Evolutionary conservation across 768 basidiomycete genomes (phyloP).

Genomic region (Infundibulicybe gibba): DNA sequence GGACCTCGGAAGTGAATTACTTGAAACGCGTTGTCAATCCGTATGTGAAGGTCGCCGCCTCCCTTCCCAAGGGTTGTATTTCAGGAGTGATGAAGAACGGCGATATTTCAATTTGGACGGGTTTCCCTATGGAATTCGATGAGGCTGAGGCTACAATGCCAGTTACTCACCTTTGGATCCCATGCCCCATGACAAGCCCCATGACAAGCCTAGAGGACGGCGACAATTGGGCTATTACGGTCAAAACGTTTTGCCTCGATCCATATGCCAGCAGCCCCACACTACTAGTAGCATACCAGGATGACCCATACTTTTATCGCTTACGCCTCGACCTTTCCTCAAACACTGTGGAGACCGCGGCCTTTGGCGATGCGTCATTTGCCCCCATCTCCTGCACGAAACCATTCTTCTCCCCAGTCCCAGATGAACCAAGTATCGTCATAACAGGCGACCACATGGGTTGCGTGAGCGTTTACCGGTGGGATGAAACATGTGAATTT

Average conservation of each 20-base stretch:
- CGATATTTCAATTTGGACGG: slow-evolving; percentile 51
- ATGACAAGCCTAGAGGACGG: background rate
- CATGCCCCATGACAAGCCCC: slow-evolving; percentile 20
- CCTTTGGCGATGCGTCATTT: slow-evolving; percentile 50
- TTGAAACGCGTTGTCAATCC: slow-evolving; percentile 38
- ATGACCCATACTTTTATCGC: slow-evolving; percentile 51
- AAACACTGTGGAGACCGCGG: slow-evolving; percentile 24
- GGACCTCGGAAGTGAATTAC: slow-evolving; percentile 45
- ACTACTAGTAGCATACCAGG: slow-evolving; percentile 49
- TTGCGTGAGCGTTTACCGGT: slow-evolving; percentile 59
- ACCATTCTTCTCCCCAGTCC: slow-evolving; percentile 41
- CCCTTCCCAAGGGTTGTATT: slow-evolving; percentile 38
- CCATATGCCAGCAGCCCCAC: slow-evolving; percentile 17
- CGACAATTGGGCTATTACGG: slow-evolving; percentile 1
- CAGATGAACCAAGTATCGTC: slow-evolving; percentile 38
- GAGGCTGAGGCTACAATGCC: slow-evolving; percentile 11
- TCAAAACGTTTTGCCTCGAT: slow-evolving; percentile 23
- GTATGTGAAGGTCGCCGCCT: slow-evolving; percentile 45
- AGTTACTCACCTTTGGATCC: slow-evolving; percentile 27
- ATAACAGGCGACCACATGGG: slow-evolving; percentile 66
- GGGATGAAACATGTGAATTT: slow-evolving; percentile 15
- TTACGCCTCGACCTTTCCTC: slow-evolving; percentile 31
- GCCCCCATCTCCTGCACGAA: slow-evolving; percentile 47
- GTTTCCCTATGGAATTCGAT: slow-evolving; percentile 25
- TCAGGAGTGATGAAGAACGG: slow-evolving; percentile 55